Conservation (phyloP, 495 filamentous ascomycete genomes). For the Xylaria cubensis region DNA sequence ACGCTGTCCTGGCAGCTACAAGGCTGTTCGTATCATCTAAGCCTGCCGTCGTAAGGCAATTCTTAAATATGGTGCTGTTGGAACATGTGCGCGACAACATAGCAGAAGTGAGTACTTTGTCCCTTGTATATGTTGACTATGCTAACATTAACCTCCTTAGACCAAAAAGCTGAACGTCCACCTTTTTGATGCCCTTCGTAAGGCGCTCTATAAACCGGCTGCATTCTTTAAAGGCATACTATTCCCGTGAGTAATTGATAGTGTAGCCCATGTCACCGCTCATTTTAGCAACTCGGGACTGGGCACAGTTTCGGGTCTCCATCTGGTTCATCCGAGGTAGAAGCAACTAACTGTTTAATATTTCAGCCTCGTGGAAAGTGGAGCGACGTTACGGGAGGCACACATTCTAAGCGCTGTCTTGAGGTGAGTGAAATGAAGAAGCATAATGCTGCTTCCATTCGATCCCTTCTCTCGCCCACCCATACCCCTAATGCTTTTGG, state of each 20-base stretch:
- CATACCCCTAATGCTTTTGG: neutral
- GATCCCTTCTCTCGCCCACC: neutral
- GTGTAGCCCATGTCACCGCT: neutral
- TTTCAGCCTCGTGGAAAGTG: slow-evolving; percentile 65
- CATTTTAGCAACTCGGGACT: neutral
- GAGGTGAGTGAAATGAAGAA: slow-evolving; percentile 63
- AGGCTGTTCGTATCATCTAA: slow-evolving; percentile 86
- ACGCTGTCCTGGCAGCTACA: slow-evolving; percentile 85
- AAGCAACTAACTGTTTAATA: neutral
- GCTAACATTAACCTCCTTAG: slow-evolving; percentile 55
- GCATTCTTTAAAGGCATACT: slow-evolving; percentile 97
- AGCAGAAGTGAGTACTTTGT: slow-evolving; percentile 42
- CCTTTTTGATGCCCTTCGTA: slow-evolving; percentile 90
- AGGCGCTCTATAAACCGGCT: slow-evolving; percentile 91
- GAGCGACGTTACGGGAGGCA: slow-evolving; percentile 81
- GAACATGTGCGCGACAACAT: slow-evolving; percentile 88
- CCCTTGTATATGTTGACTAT: neutral
- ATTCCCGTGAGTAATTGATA: slow-evolving; percentile 63
- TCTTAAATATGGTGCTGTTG: slow-evolving; percentile 80
- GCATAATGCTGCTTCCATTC: neutral
- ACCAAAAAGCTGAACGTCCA: slow-evolving; percentile 91
- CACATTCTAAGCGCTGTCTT: slow-evolving; percentile 87
- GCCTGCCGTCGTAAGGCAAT: slow-evolving; percentile 75
- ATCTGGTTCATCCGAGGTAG: too few relatives aligned
- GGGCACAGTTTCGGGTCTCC: neutral